Evolutionary conservation across 2,329 filamentous ascomycete species (phyloP).

Genomic region (Calcarisporium arbuscula): DNA sequence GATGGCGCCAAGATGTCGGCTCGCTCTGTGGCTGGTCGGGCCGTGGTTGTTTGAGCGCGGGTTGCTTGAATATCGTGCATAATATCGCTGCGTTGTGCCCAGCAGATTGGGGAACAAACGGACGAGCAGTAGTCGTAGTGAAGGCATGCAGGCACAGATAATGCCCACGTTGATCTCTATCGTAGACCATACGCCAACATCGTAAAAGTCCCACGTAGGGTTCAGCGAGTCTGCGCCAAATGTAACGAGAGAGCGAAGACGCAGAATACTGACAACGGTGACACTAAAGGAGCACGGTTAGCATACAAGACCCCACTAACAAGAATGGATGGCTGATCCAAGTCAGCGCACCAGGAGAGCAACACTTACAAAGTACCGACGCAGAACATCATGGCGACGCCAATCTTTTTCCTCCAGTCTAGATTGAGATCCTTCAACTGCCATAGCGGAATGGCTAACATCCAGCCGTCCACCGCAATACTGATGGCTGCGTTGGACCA

Average conservation of each 20-base stretch:
- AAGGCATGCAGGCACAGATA: constrained; percentile 33
- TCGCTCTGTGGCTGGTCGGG: constrained; percentile 7
- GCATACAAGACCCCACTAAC: neutral
- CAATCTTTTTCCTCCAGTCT: constrained; percentile 41
- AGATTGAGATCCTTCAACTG: constrained; percentile 36
- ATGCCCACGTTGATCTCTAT: constrained; percentile 33
- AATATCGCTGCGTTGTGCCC: constrained; percentile 22
- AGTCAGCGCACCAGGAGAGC: neutral
- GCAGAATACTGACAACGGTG: constrained; percentile 31
- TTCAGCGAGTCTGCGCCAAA: constrained; percentile 23
- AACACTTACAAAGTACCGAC: constrained; percentile 38
- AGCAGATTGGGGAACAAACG: constrained; percentile 30
- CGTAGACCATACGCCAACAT: constrained; percentile 26
- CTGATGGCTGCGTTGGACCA: constrained; percentile 48
- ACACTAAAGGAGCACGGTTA: constrained; percentile 18
- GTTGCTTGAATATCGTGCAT: constrained; percentile 16
- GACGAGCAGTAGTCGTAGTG: constrained; percentile 27
- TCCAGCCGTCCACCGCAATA: constrained; percentile 45
- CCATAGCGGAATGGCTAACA: constrained; percentile 43
- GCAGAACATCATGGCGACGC: constrained; percentile 44
- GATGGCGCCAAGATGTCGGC: constrained; percentile 11
- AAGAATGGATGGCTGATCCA: neutral
- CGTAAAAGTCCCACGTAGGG: constrained; percentile 27
- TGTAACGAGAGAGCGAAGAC: constrained; percentile 25
- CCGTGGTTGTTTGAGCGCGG: constrained; percentile 12